Conservation (phyloP, 169 alveolate species). For the Cryptosporidium xiaoi region DNA sequence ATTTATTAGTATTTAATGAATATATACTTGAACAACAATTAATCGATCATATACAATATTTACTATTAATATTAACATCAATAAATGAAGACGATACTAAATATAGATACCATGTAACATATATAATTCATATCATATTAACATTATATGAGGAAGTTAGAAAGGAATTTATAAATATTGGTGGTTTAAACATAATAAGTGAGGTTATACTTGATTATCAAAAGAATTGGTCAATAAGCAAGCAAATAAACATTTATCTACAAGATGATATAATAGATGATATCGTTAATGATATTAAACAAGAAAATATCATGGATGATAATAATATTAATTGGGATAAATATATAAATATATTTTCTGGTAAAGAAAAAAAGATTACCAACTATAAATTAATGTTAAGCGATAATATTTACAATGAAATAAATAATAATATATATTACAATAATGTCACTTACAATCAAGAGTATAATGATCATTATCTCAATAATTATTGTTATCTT, state of each 20-base stretch:
- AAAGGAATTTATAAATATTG: constrained; percentile 33
- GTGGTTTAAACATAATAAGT: constrained; percentile 27
- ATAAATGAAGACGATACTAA: background rate
- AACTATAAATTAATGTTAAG: constrained; percentile 25
- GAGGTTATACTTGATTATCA: constrained; percentile 17
- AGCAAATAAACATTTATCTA: constrained; percentile 39
- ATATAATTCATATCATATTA: constrained; percentile 34
- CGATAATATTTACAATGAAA: constrained; percentile 9
- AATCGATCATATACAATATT: constrained; percentile 29
- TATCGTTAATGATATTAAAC: background rate
- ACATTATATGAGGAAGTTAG: constrained; percentile 36
- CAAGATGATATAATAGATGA: background rate
- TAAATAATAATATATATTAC: background rate
- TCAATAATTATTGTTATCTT: background rate
- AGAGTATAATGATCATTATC: background rate
- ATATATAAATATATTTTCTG: constrained; percentile 12
- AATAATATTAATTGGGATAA: constrained; percentile 14
- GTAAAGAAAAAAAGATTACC: constrained; percentile 4
- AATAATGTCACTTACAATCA: background rate
- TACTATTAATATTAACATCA: background rate
- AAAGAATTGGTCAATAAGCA: constrained; percentile 33
- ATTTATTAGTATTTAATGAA: constrained; percentile 29
- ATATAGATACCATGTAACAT: constrained; percentile 12
- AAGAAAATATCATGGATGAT: background rate
- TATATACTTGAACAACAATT: constrained; percentile 36